These are phyloP conservation scores for Acacia crassicarpa DNA, from an alignment of 306 rosid genomes.

Conservation along the genomic window DNA sequence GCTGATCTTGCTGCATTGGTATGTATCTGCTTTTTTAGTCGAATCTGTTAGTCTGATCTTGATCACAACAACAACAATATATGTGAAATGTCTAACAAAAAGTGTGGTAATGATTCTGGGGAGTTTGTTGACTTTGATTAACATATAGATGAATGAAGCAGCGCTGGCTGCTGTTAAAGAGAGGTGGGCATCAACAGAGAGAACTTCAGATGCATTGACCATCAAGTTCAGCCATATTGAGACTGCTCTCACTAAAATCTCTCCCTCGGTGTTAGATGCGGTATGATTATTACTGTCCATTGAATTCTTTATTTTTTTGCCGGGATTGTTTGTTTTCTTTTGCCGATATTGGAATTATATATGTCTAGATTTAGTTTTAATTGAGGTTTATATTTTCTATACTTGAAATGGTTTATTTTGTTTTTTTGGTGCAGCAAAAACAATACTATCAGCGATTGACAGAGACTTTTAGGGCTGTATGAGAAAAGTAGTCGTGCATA, in stretches of 20 bases:
- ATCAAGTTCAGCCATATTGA: conserved; percentile 44
- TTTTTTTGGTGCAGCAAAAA: conserved; percentile 41
- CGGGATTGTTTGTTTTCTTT: not conserved
- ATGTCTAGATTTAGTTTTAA: not conserved
- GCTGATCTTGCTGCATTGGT: conserved; percentile 85
- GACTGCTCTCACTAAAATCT: conserved; percentile 36
- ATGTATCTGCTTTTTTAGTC: conserved; percentile 26
- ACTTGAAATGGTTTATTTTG: conserved; percentile 9
- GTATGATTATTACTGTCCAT: conserved; percentile 27
- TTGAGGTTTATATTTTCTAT: not conserved
- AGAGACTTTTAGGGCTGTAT: conserved; percentile 30
- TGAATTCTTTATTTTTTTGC: not conserved
- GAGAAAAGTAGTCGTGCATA: not conserved
- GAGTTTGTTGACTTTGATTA: conserved; percentile 19
- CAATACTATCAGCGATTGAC: conserved; percentile 40
- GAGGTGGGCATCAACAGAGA: conserved; percentile 30
- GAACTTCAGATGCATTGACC: conserved; percentile 1
- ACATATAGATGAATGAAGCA: conserved; percentile 69
- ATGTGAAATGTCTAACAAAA: not conserved
- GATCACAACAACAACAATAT: not conserved
- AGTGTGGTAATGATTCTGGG: not conserved
- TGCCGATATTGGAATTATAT: not conserved
- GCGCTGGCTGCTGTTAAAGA: conserved; percentile 67
- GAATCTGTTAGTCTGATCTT: not conserved
- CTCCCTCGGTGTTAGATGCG: conserved; percentile 40